Evolutionary conservation across 2,329 filamentous ascomycete species (phyloP).

Genomic region (Cladosporium sp.): DNA sequence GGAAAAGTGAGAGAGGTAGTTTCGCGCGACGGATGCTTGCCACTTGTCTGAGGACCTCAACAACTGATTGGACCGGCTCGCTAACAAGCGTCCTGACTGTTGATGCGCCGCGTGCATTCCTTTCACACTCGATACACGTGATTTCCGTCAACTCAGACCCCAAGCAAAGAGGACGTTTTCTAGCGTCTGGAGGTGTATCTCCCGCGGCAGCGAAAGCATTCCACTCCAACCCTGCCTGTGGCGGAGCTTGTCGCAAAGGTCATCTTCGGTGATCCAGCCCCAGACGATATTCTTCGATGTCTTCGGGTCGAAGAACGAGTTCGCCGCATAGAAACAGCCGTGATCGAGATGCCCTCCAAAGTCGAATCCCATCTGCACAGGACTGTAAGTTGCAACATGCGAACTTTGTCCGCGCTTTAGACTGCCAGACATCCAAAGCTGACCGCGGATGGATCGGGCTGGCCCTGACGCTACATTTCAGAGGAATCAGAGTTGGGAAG

Average conservation of each 20-base stretch:
- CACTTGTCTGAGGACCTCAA: constrained; percentile 33
- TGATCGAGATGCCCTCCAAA: constrained; percentile 53
- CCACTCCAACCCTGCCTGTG: constrained; percentile 55
- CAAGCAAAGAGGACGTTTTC: constrained; percentile 43
- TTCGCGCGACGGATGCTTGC: constrained; percentile 21
- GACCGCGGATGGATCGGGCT: constrained; percentile 34
- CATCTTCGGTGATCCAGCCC: constrained; percentile 57
- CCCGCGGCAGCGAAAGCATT: constrained; percentile 51
- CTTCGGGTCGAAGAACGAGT: constrained; percentile 51
- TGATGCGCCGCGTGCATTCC: constrained; percentile 33
- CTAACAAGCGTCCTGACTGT: constrained; percentile 48
- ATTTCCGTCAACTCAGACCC: constrained; percentile 43
- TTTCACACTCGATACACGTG: constrained; percentile 43
- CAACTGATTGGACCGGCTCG: constrained; percentile 27
- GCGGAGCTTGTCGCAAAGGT: constrained; percentile 47
- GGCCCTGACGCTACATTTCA: constrained; percentile 30
- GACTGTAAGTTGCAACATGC: constrained; percentile 9
- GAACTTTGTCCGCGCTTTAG: constrained; percentile 22
- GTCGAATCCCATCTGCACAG: constrained; percentile 38
- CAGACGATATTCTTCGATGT: constrained; percentile 47
- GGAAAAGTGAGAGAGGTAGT: constrained; percentile 10
- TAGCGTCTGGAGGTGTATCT: constrained; percentile 44
- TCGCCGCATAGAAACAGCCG: constrained; percentile 53
- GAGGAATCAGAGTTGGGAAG: constrained; percentile 22
- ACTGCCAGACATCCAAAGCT: constrained; percentile 51